These are phyloP conservation scores for Candida takata DNA, from an alignment of 805 yeast genomes.

Conservation along the genomic window DNA sequence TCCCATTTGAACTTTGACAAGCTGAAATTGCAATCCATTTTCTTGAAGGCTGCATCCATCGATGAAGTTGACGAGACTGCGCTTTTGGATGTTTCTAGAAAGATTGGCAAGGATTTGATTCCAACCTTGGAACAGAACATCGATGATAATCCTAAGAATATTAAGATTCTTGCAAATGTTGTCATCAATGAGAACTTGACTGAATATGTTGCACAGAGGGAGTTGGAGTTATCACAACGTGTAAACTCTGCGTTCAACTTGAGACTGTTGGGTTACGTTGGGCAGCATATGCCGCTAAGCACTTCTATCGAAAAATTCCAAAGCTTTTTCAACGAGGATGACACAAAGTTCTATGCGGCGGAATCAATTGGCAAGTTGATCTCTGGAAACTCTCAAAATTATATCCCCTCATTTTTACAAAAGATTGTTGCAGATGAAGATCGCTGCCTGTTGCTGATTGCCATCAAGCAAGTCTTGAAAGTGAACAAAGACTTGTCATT, in stretches of 20 bases:
- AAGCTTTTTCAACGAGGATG: constrained; percentile 29
- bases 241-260: constrained; percentile 28
- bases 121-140: constrained; percentile 17
- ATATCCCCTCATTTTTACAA: constrained; percentile 33
- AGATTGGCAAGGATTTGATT: constrained; percentile 22
- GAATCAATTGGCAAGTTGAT: constrained; percentile 46
- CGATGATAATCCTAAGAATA: constrained; percentile 13
- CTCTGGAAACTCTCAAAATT: constrained; percentile 30
- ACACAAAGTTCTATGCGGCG: constrained; percentile 40
- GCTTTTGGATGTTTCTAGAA: constrained; percentile 18
- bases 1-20: constrained; percentile 17
- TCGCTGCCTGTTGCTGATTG: constrained; percentile 24
- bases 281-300: constrained; percentile 29
- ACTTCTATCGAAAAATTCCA: constrained; percentile 32
- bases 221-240: constrained; percentile 13
- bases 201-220: constrained; percentile 17
- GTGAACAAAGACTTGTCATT: constrained; percentile 15
- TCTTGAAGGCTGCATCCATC: constrained; percentile 16
- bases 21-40: constrained; percentile 12
- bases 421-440: constrained; percentile 20
- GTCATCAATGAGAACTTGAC: constrained; percentile 19
- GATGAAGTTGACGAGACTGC: constrained; percentile 24
- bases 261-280: constrained; percentile 44
- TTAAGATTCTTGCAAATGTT: constrained; percentile 20
- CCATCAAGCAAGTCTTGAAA: constrained; percentile 26